Percentiles rank a stretch among this genome's conserved stretches.
phyloP scores from a whole-genome alignment of 2,329 filamentous ascomycete genomes.

The Exophiala viscosa region DNA sequence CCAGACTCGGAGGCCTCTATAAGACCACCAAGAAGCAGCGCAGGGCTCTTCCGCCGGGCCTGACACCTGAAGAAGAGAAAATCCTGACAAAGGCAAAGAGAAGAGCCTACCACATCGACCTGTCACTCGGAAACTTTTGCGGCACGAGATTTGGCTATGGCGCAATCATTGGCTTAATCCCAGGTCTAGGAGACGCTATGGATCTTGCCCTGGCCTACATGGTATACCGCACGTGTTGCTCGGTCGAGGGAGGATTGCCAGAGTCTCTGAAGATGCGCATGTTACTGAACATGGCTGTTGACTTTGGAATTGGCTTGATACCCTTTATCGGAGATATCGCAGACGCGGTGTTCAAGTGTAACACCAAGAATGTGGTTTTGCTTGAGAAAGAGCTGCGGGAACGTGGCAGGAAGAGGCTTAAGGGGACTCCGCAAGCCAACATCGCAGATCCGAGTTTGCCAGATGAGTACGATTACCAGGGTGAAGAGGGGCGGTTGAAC shows the following conservation, averaged over 20 bases:
- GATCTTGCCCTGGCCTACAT: constrained; percentile 72
- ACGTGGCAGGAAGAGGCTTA: constrained; percentile 36
- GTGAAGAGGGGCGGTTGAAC: constrained; percentile 29
- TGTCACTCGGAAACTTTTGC: constrained; percentile 74
- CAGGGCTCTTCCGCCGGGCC: constrained; percentile 77
- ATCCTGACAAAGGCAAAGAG: constrained; percentile 83
- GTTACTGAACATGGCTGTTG: constrained; percentile 68
- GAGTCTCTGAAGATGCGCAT: constrained; percentile 61
- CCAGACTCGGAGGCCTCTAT: constrained; percentile 48
- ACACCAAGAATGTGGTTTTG: constrained; percentile 45
- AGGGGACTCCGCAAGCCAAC: constrained; percentile 29
- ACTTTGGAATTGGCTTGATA: constrained; percentile 48
- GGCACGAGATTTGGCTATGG: constrained; percentile 87
- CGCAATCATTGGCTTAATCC: constrained; percentile 77
- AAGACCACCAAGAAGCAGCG: constrained; percentile 76
- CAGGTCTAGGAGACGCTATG: constrained; percentile 70
- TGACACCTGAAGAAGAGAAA: constrained; percentile 76
- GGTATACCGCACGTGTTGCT: constrained; percentile 68
- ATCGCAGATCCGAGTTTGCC: constrained; percentile 36
- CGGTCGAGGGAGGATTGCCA: constrained; percentile 70
- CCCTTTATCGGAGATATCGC: constrained; percentile 50
- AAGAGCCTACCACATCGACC: constrained; percentile 80
- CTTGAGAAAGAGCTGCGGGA: constrained; percentile 44
- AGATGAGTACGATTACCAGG: constrained; percentile 27
- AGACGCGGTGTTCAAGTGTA: constrained; percentile 47